Conservation (phyloP, 768 basidiomycete species). For the Gyrodon lividus region DNA sequence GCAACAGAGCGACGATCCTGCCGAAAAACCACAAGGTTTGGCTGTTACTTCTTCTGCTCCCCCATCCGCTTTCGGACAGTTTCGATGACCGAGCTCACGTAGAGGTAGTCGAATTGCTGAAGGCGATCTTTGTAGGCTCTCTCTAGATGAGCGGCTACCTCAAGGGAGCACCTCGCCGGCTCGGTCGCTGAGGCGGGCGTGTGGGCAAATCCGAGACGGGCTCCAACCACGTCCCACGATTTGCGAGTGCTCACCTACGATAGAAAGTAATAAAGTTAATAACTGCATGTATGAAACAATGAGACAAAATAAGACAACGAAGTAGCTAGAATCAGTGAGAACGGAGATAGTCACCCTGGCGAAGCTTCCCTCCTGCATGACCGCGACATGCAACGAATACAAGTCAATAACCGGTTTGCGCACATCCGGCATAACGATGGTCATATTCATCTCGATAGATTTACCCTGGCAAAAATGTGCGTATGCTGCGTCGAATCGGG, state of each 20-base stretch:
- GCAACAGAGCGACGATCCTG: conserved; percentile 7
- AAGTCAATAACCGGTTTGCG: conserved; percentile 26
- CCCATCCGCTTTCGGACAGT: conserved; percentile 32
- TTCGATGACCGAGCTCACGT: conserved; percentile 32
- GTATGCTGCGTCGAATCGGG: conserved; percentile 30
- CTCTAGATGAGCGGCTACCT: conserved; percentile 27
- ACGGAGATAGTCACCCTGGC: conserved; percentile 16
- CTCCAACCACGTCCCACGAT: conserved; percentile 29
- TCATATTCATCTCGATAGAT: conserved; percentile 24
- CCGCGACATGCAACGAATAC: conserved; percentile 29
- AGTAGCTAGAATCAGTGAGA: neutral
- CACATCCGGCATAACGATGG: conserved; percentile 30
- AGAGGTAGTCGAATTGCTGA: conserved; percentile 34
- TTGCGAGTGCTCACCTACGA: conserved; percentile 23
- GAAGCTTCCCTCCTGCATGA: conserved; percentile 34
- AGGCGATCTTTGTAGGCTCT: conserved; percentile 29
- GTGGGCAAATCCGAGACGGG: conserved; percentile 25
- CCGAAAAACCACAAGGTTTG: conserved; percentile 9
- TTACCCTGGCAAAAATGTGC: conserved; percentile 29
- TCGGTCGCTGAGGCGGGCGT: conserved; percentile 20
- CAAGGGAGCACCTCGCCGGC: conserved; percentile 24
- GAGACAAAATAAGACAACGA: conserved; percentile 2
- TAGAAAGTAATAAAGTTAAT: neutral
- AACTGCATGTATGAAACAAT: conserved; percentile 1
- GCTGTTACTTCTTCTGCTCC: conserved; percentile 29